Evolutionary conservation across 2,329 filamentous ascomycete species (phyloP).

Genomic region (Fusarium pininemorale): DNA sequence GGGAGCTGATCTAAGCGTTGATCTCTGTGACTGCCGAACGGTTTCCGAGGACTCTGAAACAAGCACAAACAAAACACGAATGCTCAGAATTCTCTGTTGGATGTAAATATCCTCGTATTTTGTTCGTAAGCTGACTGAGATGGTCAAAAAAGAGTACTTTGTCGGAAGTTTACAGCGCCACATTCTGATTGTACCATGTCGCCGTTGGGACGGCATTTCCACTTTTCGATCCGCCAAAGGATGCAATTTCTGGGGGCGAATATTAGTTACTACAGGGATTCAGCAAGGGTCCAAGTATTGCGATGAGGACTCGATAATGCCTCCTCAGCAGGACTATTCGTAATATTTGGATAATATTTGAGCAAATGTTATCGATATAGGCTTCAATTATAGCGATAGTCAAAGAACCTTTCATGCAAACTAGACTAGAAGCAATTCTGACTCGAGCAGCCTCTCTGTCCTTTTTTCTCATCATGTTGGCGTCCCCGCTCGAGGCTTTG

Average conservation of each 20-base stretch:
- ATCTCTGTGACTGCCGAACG: slow-evolving; percentile 14
- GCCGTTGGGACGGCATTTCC: slow-evolving; percentile 13
- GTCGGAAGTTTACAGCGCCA: slow-evolving; percentile 27
- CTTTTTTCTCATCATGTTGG: background rate
- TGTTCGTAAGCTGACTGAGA: background rate
- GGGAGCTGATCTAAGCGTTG: slow-evolving; percentile 25
- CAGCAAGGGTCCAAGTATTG: slow-evolving; percentile 11
- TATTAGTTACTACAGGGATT: background rate
- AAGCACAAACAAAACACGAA: background rate
- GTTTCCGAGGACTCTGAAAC: slow-evolving; percentile 4
- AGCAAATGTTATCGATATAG: background rate
- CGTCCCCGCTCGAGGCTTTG: slow-evolving; percentile 9
- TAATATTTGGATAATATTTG: background rate
- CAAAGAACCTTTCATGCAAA: background rate
- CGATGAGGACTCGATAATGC: background rate
- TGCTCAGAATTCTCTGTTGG: background rate
- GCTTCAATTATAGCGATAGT: background rate
- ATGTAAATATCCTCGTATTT: background rate
- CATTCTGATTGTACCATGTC: slow-evolving; percentile 1
- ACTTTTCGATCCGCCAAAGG: slow-evolving; percentile 30
- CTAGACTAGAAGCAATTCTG: background rate
- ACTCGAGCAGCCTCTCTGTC: background rate
- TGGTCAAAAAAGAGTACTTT: background rate
- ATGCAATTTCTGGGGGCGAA: slow-evolving; percentile 21
- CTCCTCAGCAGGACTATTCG: background rate